phyloP scores from a whole-genome alignment of 768 basidiomycete species.

The Glaciozyma martinii region DNA sequence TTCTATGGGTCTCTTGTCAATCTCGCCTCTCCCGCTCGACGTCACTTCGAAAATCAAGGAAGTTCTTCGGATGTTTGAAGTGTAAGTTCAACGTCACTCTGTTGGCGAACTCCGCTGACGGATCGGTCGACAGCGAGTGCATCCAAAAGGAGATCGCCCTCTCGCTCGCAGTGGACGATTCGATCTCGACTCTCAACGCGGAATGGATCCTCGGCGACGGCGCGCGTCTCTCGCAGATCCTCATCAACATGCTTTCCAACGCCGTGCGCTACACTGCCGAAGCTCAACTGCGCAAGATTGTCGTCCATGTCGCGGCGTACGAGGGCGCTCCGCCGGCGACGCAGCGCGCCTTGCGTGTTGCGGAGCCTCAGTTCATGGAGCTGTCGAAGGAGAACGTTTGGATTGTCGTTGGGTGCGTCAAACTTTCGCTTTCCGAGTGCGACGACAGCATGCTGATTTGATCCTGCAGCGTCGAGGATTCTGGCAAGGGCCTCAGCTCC shows the following conservation, averaged over 20 bases:
- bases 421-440: background rate
- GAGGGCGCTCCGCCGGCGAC: conserved; percentile 8
- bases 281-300: background rate
- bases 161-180: background rate
- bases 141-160: conserved; percentile 21
- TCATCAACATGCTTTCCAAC: conserved; percentile 23
- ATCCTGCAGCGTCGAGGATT: conserved; percentile 14
- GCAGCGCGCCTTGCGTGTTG: background rate
- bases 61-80: conserved; percentile 17
- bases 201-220: conserved; percentile 16
- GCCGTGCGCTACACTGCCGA: background rate
- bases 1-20: conserved; percentile 2
- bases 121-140: background rate
- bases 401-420: background rate
- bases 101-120: no score
- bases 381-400: background rate
- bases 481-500: conserved; percentile 15
- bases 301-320: background rate
- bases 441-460: background rate
- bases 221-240: conserved; percentile 16
- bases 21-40: conserved; percentile 12
- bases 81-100: background rate
- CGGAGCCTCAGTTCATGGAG: background rate
- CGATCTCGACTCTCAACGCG: conserved; percentile 7
- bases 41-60: conserved; percentile 13